These are phyloP conservation scores for Naganishia randhawae DNA, from an alignment of 768 basidiomycete genomes.

Conservation along the genomic window DNA sequence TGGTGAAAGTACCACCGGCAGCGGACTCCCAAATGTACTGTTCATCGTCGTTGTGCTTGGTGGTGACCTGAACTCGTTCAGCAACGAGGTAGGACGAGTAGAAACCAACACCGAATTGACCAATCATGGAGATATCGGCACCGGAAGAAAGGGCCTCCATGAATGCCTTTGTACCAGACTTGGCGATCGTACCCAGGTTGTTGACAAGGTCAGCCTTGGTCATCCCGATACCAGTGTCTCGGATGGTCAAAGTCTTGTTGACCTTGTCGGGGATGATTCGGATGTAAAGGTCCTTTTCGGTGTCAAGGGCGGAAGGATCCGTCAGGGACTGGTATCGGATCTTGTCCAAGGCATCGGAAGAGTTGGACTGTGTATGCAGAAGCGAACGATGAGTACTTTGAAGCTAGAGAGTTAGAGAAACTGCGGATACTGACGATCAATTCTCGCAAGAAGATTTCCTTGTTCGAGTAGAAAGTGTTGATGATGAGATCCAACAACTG, in stretches of 20 bases:
- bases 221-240: slow-evolving; percentile 98
- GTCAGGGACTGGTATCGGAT: slow-evolving; percentile 95
- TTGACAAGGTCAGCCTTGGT: slow-evolving; percentile 99
- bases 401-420: neutral
- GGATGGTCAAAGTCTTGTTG: slow-evolving; percentile 81
- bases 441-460: slow-evolving; percentile 99
- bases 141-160: slow-evolving; percentile 84
- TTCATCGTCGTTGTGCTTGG: slow-evolving; percentile 99
- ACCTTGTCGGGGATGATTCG: slow-evolving; percentile 94
- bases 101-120: slow-evolving; percentile 99
- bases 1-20: slow-evolving; percentile 98
- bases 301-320: slow-evolving; percentile 81
- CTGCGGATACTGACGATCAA: slow-evolving; percentile 55
- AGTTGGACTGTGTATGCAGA: slow-evolving; percentile 65
- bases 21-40: slow-evolving; percentile 99
- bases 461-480: slow-evolving; percentile 99
- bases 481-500: slow-evolving; percentile 98
- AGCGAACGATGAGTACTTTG: neutral
- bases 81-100: slow-evolving; percentile 99
- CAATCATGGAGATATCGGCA: slow-evolving; percentile 74
- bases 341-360: slow-evolving; percentile 98
- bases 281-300: slow-evolving; percentile 88
- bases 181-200: slow-evolving; percentile 67
- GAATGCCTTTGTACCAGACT: slow-evolving; percentile 73
- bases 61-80: slow-evolving; percentile 95